A percentile compares a stretch with the other conserved stretches of the same genome.
phyloP scores from a whole-genome alignment of 768 basidiomycete species.

The Phanerochaete sordida region DNA sequence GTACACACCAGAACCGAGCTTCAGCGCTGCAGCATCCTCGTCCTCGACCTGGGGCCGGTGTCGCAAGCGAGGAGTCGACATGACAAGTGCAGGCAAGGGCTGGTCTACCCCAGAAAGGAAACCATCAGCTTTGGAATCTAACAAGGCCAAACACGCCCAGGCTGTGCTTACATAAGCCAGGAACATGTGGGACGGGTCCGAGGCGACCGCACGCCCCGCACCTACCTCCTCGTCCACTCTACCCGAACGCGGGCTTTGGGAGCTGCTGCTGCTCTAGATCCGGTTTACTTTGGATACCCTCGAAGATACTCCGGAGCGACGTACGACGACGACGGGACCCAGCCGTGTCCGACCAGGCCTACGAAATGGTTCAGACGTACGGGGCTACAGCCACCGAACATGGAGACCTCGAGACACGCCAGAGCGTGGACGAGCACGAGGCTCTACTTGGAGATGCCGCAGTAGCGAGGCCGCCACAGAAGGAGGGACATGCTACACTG shows the following conservation, averaged over 20 bases:
- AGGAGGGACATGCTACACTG: slow-evolving; percentile 68
- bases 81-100: slow-evolving; percentile 19
- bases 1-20: slow-evolving; percentile 66
- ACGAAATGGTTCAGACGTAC: slow-evolving; percentile 72
- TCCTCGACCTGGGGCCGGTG: slow-evolving; percentile 75
- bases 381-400: slow-evolving; percentile 43
- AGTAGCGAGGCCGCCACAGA: slow-evolving; percentile 25
- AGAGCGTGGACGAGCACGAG: slow-evolving; percentile 46
- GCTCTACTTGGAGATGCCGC: slow-evolving; percentile 53
- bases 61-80: slow-evolving; percentile 50
- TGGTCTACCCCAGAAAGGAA: slow-evolving; percentile 3
- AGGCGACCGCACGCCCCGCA: background rate
- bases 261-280: background rate
- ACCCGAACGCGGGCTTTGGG: background rate
- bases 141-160: slow-evolving; percentile 20
- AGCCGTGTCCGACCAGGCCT: slow-evolving; percentile 19
- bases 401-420: slow-evolving; percentile 21
- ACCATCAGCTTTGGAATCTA: slow-evolving; percentile 28
- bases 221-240: background rate
- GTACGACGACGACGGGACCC: background rate
- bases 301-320: background rate
- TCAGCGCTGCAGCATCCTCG: slow-evolving; percentile 82
- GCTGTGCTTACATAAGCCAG: background rate
- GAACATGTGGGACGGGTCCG: background rate
- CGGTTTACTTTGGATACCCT: background rate